Conservation (phyloP, 225 moss, liverwort and hornwort species). For the Physcomitrellopsis africana region DNA sequence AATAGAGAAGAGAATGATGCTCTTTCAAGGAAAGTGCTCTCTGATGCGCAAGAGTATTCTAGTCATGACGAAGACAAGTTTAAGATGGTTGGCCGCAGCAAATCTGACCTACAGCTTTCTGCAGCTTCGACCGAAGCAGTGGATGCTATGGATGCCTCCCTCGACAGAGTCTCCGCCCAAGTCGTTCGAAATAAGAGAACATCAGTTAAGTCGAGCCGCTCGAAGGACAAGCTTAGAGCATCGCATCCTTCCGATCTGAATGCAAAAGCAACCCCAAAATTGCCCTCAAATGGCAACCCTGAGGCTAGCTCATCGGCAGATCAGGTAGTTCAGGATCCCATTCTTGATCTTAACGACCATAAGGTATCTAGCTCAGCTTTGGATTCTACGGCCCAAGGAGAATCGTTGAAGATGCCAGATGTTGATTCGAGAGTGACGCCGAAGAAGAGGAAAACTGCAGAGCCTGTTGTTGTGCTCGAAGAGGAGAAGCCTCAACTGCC, state of each 20-base stretch:
- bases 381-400: constrained; percentile 23
- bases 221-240: constrained; percentile 42
- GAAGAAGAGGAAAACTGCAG: constrained; percentile 46
- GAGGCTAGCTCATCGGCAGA: constrained; percentile 19
- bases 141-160: constrained; percentile 25
- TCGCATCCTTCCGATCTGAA: constrained; percentile 20
- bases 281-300: constrained; percentile 1
- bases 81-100: constrained; percentile 41
- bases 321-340: constrained; percentile 13
- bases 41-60: constrained; percentile 27
- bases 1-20: constrained; percentile 30
- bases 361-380: background rate
- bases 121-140: constrained; percentile 39
- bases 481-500: constrained; percentile 4
- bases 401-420: constrained; percentile 14
- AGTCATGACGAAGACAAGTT: constrained; percentile 31
- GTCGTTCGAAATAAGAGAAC: constrained; percentile 53
- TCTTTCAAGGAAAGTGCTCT: constrained; percentile 20
- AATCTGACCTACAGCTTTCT: constrained; percentile 48
- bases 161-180: constrained; percentile 53
- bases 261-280: background rate
- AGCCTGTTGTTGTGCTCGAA: constrained; percentile 21
- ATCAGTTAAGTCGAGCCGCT: constrained; percentile 40
- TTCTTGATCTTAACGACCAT: constrained; percentile 6
- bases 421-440: constrained; percentile 22